phyloP scores from a whole-genome alignment of 2,329 filamentous ascomycete genomes.

The Knoxdaviesia capensis region DNA sequence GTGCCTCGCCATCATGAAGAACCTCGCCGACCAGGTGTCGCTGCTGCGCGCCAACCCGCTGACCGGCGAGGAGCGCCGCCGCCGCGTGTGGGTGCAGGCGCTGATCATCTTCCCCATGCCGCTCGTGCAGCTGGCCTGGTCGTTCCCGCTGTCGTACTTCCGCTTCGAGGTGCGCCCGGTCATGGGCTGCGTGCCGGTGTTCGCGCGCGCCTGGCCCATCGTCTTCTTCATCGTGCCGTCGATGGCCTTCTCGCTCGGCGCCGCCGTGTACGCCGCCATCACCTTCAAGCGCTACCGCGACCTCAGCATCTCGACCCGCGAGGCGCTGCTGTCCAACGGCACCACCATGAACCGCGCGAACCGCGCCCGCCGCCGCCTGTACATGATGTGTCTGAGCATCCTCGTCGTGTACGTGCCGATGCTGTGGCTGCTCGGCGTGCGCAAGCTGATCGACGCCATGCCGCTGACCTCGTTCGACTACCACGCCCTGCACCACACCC shows the following conservation, averaged over 20 bases:
- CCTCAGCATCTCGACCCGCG: constrained; percentile 19
- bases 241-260: constrained; percentile 19
- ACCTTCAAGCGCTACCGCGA: constrained; percentile 26
- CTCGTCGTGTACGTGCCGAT: constrained; percentile 30
- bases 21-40: constrained; percentile 28
- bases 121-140: constrained; percentile 25
- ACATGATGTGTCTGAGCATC: constrained; percentile 32
- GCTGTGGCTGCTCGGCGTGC: constrained; percentile 16
- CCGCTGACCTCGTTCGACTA: constrained; percentile 19
- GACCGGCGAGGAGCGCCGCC: constrained; percentile 18
- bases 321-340: constrained; percentile 19
- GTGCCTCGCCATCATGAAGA: constrained; percentile 32
- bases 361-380: constrained; percentile 29
- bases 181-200: constrained; percentile 25
- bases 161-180: constrained; percentile 29
- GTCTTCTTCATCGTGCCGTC: constrained; percentile 27
- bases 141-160: constrained; percentile 23
- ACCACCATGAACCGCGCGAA: constrained; percentile 20
- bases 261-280: constrained; percentile 28
- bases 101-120: constrained; percentile 34
- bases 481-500: constrained; percentile 16
- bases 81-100: constrained; percentile 23
- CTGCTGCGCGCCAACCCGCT: constrained; percentile 20
- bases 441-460: constrained; percentile 17
- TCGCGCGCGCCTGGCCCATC: constrained; percentile 24